These are phyloP conservation scores for Melaleuca quinquenervia DNA, from an alignment of 345 rosid species.

Conservation along the genomic window DNA sequence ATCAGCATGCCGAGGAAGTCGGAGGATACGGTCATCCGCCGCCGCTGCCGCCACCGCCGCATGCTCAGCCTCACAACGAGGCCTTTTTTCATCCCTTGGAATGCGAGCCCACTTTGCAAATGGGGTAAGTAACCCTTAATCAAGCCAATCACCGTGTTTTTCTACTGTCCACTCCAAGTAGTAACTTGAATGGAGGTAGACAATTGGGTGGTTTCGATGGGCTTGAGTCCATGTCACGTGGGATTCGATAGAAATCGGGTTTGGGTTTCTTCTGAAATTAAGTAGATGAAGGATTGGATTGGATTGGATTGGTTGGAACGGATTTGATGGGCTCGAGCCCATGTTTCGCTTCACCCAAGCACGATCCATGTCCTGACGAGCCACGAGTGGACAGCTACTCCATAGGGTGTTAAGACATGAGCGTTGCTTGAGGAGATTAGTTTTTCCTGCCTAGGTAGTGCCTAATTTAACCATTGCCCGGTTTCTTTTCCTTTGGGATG, in stretches of 20 bases:
- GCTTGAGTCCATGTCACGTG: not conserved
- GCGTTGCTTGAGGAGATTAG: not conserved
- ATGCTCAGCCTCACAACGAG: slow-evolving; percentile 35
- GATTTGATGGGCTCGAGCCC: not conserved
- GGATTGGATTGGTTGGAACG: not conserved
- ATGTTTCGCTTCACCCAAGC: not conserved
- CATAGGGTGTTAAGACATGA: not conserved
- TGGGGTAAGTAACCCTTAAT: slow-evolving; percentile 39
- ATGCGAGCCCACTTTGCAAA: slow-evolving; percentile 84
- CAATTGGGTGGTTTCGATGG: not conserved
- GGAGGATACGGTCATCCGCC: slow-evolving; percentile 46
- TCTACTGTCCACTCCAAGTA: not conserved
- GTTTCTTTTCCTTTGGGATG: not conserved
- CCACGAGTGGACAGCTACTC: not conserved
- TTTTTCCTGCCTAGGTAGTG: not conserved
- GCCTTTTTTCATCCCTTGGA: slow-evolving; percentile 73
- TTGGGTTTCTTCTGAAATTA: not conserved
- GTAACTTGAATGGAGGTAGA: not conserved
- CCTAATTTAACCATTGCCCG: not conserved
- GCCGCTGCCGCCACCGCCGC: slow-evolving; percentile 10
- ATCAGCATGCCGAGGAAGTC: slow-evolving; percentile 20
- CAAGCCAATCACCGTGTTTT: not conserved
- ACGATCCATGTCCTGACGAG: not conserved
- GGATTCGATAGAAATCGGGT: not conserved
- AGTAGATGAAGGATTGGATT: not conserved